Evolutionary conservation across 805 yeast genomes (phyloP).

Genomic region (Ascoidea tarda): DNA sequence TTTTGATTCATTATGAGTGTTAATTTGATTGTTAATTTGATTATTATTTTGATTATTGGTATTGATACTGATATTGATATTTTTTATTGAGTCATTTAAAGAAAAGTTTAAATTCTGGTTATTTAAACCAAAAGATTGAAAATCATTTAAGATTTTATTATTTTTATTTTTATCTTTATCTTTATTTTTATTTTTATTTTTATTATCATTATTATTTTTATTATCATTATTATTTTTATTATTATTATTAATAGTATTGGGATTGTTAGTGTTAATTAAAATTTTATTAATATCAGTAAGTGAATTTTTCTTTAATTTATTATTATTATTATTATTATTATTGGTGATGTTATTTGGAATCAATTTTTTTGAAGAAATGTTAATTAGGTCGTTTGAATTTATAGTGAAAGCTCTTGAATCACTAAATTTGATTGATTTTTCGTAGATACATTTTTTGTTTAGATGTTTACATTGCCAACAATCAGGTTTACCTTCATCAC

Average conservation of each 20-base stretch:
- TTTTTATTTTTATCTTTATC: too few relatives aligned
- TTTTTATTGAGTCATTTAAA: background rate
- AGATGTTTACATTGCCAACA: slow-evolving; percentile 27
- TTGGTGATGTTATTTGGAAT: background rate
- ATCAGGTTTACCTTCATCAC: slow-evolving; percentile 24
- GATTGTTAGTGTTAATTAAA: too few relatives aligned
- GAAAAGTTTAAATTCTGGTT: background rate
- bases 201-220: too few relatives aligned
- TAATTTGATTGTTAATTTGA: background rate
- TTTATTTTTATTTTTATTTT: too few relatives aligned
- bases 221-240: too few relatives aligned
- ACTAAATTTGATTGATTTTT: slow-evolving; percentile 14
- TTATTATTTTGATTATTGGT: background rate
- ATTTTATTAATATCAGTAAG: too few relatives aligned
- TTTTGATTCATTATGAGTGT: background rate
- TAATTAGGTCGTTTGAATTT: background rate
- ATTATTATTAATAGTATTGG: too few relatives aligned
- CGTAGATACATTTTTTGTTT: slow-evolving; percentile 24
- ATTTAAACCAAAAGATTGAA: background rate
- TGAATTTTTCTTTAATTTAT: background rate
- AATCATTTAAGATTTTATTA: too few relatives aligned
- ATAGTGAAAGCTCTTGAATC: slow-evolving; percentile 9
- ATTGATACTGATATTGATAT: too few relatives aligned
- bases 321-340: background rate
- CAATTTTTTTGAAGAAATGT: background rate